These are phyloP conservation scores for Nidula niveotomentosa DNA, from an alignment of 1,284 basidiomycete species.

Conservation along the genomic window DNA sequence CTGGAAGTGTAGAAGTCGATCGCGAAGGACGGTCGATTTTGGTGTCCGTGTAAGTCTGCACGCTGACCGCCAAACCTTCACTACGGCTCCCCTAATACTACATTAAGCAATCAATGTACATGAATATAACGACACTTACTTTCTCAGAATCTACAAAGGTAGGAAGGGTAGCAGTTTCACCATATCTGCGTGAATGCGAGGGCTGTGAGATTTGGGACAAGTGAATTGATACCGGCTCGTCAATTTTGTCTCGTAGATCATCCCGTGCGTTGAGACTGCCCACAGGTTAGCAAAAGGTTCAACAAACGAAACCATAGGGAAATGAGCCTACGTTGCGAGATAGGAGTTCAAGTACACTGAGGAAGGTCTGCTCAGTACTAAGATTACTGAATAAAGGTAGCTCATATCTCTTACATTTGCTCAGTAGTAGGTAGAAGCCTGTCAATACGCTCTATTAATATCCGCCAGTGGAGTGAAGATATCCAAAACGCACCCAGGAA, in stretches of 20 bases:
- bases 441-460: background rate
- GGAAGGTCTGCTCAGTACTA: background rate
- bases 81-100: constrained; percentile 4
- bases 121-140: too few relatives aligned
- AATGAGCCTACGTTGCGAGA: constrained; percentile 22
- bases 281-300: background rate
- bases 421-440: constrained; percentile 49
- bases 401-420: constrained; percentile 39
- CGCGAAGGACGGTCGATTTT: constrained; percentile 7
- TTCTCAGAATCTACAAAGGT: too few relatives aligned
- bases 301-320: background rate
- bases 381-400: too few relatives aligned
- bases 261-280: constrained; percentile 42
- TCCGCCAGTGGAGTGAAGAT: background rate
- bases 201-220: constrained; percentile 29
- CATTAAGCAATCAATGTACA: too few relatives aligned
- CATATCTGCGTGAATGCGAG: too few relatives aligned
- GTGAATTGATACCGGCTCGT: constrained; percentile 38
- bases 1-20: background rate
- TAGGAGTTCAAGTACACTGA: constrained; percentile 42
- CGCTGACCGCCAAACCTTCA: constrained; percentile 21
- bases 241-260: constrained; percentile 30
- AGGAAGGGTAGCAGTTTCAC: too few relatives aligned
- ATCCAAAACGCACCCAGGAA: constrained; percentile 35
- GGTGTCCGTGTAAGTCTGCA: constrained; percentile 23